These are phyloP conservation scores for Solanum bukasovii DNA, from an alignment of 257 asterid species.

Conservation along the genomic window DNA sequence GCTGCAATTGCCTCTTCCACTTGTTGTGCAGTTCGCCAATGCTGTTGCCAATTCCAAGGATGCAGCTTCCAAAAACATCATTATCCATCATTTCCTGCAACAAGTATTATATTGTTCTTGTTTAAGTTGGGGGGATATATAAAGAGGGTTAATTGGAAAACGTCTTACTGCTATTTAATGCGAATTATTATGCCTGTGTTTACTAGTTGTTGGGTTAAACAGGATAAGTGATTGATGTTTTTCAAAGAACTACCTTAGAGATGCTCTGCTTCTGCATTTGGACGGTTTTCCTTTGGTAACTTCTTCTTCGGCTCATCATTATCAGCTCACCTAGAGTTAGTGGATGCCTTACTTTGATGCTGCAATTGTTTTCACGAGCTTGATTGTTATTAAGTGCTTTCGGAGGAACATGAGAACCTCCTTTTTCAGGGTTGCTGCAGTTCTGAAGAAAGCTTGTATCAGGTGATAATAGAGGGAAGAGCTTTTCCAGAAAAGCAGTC, in stretches of 20 bases:
- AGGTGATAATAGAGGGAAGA: conserved; percentile 55
- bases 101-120: background rate
- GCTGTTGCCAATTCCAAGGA: conserved; percentile 34
- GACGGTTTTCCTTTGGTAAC: conserved; percentile 48
- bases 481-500: conserved; percentile 75
- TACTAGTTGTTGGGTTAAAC: background rate
- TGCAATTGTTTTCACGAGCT: conserved; percentile 18
- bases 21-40: conserved; percentile 31
- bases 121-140: background rate
- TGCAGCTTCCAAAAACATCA: conserved; percentile 38
- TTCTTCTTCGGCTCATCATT: conserved; percentile 80
- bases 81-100: conserved; percentile 48
- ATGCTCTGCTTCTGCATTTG: conserved; percentile 31
- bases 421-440: conserved; percentile 15
- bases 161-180: background rate
- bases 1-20: conserved; percentile 64
- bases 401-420: conserved; percentile 5
- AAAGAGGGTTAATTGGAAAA: background rate
- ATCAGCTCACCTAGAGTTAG: conserved; percentile 88
- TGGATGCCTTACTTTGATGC: conserved; percentile 34
- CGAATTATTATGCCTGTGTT: background rate
- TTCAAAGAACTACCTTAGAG: conserved; percentile 35
- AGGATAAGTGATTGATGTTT: background rate
- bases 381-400: conserved; percentile 14
- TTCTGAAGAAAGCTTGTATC: conserved; percentile 17